Percentiles rank a stretch among this genome's conserved stretches.
Evolutionary conservation across 1,284 basidiomycete species (phyloP).

Genomic region (Microbotryum violaceum): DNA sequence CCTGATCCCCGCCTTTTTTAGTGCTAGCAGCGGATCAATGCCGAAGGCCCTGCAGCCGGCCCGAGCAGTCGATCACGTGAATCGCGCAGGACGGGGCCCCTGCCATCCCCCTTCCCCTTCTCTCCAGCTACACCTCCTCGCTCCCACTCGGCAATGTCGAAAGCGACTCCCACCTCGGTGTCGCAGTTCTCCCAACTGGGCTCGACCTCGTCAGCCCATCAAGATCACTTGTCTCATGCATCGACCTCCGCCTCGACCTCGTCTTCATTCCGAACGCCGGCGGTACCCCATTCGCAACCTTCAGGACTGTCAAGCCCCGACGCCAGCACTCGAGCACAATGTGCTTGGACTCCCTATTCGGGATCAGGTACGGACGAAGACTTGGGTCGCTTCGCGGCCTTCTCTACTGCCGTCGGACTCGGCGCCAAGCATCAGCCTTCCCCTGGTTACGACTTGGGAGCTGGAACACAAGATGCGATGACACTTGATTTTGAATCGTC

Average conservation of each 20-base stretch:
- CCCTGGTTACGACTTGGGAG: too few relatives aligned
- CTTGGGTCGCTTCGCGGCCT: conserved; percentile 14
- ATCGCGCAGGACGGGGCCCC: too few relatives aligned
- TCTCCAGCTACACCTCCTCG: neutral
- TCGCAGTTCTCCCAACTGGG: conserved; percentile 2
- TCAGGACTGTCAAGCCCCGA: neutral
- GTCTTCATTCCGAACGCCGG: neutral
- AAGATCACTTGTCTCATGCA: neutral
- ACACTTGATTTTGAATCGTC: neutral
- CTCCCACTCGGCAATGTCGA: neutral
- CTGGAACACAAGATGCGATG: neutral
- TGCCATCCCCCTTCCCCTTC: too few relatives aligned
- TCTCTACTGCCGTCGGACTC: neutral
- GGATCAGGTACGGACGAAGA: conserved; percentile 8
- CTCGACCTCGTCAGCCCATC: conserved; percentile 1
- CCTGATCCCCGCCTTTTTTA: too few relatives aligned
- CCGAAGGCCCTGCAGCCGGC: too few relatives aligned
- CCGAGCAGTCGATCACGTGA: too few relatives aligned
- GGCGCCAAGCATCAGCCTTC: too few relatives aligned
- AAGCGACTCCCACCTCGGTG: conserved; percentile 1
- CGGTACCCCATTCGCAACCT: neutral
- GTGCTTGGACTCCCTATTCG: neutral
- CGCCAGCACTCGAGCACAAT: neutral
- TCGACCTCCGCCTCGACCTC: neutral
- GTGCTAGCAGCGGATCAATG: too few relatives aligned